Evolutionary conservation across 2,329 filamentous ascomycete species (phyloP).

Genomic region (Paraphaeosphaeria minitans): DNA sequence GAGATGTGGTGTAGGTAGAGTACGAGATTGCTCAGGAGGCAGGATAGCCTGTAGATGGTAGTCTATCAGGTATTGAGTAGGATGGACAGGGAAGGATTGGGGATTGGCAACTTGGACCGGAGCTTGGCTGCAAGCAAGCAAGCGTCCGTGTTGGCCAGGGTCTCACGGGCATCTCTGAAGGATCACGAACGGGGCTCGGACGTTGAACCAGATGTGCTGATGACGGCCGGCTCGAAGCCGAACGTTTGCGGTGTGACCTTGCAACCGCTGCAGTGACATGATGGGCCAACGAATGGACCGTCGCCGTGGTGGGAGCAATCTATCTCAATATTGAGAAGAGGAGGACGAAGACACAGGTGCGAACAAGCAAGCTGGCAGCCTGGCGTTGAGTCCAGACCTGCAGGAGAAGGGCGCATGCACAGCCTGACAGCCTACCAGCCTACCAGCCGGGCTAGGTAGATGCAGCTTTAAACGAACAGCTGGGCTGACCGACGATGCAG

Average conservation of each 20-base stretch:
- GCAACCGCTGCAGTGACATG: background rate
- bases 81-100: background rate
- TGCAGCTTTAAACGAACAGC: slow-evolving; percentile 4
- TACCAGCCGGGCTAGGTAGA: slow-evolving; percentile 2
- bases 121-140: background rate
- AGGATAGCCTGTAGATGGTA: background rate
- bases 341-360: background rate
- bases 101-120: background rate
- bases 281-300: background rate
- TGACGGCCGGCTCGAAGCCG: slow-evolving; percentile 3
- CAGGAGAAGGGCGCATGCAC: background rate
- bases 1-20: slow-evolving; percentile 1
- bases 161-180: background rate
- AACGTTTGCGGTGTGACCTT: slow-evolving; percentile 5
- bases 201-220: slow-evolving; percentile 2
- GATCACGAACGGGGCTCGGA: slow-evolving; percentile 3
- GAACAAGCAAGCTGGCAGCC: background rate
- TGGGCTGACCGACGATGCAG: background rate
- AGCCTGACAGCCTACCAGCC: background rate
- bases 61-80: background rate
- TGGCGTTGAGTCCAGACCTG: background rate
- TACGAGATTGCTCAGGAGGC: slow-evolving; percentile 3
- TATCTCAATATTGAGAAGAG: background rate
- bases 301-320: background rate
- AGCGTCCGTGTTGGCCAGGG: background rate